Conservation (phyloP, 2,329 filamentous ascomycete genomes). For the Aphanocladium album region DNA sequence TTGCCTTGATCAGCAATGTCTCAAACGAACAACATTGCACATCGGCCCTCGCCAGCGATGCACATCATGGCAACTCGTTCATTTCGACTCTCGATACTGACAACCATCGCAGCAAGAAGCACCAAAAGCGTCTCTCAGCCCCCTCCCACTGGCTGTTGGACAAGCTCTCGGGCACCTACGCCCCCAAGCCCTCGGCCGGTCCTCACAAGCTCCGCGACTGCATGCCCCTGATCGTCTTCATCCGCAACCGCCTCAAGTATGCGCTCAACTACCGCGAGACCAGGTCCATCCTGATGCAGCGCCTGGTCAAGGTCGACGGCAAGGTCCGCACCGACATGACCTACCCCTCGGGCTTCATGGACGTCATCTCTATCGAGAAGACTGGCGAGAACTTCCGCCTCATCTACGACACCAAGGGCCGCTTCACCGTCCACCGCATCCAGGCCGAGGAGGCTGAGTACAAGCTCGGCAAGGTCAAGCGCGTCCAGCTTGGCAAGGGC, state of each 20-base stretch:
- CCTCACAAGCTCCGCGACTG: slow-evolving; percentile 99
- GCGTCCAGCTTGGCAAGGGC: slow-evolving; percentile 97
- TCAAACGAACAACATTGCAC: background rate
- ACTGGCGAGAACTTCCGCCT: slow-evolving; percentile 99
- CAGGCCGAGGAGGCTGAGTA: slow-evolving; percentile 98
- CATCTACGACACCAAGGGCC: slow-evolving; percentile 99
- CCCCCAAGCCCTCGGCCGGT: slow-evolving; percentile 67
- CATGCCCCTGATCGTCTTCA: slow-evolving; percentile 98
- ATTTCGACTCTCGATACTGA: too few species aligned
- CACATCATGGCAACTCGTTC: too few species aligned
- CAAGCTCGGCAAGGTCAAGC: slow-evolving; percentile 99
- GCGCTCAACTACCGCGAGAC: slow-evolving; percentile 97
- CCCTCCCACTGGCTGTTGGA: slow-evolving; percentile 99
- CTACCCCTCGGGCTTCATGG: slow-evolving; percentile 98
- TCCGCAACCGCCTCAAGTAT: slow-evolving; percentile 97
- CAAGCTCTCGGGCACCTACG: slow-evolving; percentile 93
- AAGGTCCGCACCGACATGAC: slow-evolving; percentile 99
- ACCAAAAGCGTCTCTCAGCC: slow-evolving; percentile 99
- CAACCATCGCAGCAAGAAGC: slow-evolving; percentile 73
- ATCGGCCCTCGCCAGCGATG: background rate
- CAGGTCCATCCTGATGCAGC: slow-evolving; percentile 98
- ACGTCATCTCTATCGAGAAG: slow-evolving; percentile 99
- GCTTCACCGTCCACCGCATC: slow-evolving; percentile 99
- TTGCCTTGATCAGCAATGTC: background rate
- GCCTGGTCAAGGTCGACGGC: slow-evolving; percentile 98